A percentile compares a stretch with the other conserved stretches of the same genome.
Conservation (phyloP, 75 land plant species). For the Isoetes taiwanensis region DNA sequence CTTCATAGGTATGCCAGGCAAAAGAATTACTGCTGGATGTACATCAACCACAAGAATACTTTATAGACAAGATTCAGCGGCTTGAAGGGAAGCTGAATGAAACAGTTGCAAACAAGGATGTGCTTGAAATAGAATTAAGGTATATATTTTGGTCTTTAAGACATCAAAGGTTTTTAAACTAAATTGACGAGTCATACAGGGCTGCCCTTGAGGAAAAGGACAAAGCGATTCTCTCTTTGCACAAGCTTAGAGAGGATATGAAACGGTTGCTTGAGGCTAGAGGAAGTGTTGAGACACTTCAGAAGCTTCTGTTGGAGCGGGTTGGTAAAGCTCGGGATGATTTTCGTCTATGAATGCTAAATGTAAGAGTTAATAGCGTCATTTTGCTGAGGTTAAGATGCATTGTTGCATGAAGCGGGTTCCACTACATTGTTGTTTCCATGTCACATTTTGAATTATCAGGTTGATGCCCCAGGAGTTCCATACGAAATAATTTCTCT, state of each 20-base stretch:
- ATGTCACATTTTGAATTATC: no score
- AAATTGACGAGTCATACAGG: conserved; percentile 1
- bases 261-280: conserved; percentile 12
- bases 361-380: no score
- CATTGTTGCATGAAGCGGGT: no score
- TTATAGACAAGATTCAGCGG: background rate
- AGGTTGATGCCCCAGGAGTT: no score
- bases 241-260: conserved; percentile 13
- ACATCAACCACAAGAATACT: conserved; percentile 6
- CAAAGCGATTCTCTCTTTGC: conserved; percentile 2
- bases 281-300: conserved; percentile 16
- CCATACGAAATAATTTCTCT: no score
- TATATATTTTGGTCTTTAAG: background rate
- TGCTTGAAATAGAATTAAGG: conserved; percentile 13
- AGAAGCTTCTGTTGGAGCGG: conserved; percentile 16
- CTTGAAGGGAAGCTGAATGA: conserved; percentile 11
- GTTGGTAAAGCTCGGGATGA: no score
- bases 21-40: no score
- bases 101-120: background rate
- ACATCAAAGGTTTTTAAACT: background rate
- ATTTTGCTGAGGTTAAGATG: no score
- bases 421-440: no score
- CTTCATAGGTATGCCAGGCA: no score
- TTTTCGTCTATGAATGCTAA: no score
- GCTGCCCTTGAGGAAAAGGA: conserved; percentile 2